These are phyloP conservation scores for Syncephalastrum sp. DNA, from an alignment of 371 early-diverging fungal genomes.

Conservation along the genomic window DNA sequence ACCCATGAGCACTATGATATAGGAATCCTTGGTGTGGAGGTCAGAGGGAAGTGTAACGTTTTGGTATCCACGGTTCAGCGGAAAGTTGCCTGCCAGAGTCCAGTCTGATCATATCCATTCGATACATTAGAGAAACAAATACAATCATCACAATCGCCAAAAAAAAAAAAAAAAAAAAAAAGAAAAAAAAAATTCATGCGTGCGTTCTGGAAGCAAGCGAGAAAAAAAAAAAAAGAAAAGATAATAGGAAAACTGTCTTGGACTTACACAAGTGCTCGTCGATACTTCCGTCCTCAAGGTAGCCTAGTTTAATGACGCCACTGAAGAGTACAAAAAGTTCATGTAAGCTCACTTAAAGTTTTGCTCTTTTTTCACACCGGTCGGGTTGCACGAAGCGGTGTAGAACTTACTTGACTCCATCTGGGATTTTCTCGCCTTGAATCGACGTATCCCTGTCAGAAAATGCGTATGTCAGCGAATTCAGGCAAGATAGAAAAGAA, in stretches of 20 bases:
- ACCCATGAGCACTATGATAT: conserved; percentile 47
- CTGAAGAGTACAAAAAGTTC: conserved; percentile 6
- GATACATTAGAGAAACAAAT: not conserved
- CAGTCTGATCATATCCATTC: conserved; percentile 10
- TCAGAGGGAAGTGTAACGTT: conserved; percentile 30
- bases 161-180: not conserved
- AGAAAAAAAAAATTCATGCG: not conserved
- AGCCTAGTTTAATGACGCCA: conserved; percentile 39
- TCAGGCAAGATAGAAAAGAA: not conserved
- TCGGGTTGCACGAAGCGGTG: no score
- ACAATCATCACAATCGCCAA: not conserved
- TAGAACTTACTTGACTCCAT: conserved; percentile 12
- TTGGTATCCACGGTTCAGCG: conserved; percentile 29
- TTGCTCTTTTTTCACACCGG: not conserved
- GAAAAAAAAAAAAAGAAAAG: not conserved
- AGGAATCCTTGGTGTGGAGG: conserved; percentile 26
- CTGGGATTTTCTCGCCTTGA: conserved; percentile 13
- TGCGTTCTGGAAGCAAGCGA: not conserved
- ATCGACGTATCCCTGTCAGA: conserved; percentile 11
- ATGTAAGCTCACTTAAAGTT: not conserved
- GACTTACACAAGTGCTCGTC: conserved; percentile 38
- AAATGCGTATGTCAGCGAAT: not conserved
- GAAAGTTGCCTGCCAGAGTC: conserved; percentile 32
- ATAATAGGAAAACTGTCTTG: no score
- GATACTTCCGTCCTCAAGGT: conserved; percentile 24